Evolutionary conservation across 2,329 filamentous ascomycete species (phyloP).

Genomic region (Pochonia chlamydosporia): DNA sequence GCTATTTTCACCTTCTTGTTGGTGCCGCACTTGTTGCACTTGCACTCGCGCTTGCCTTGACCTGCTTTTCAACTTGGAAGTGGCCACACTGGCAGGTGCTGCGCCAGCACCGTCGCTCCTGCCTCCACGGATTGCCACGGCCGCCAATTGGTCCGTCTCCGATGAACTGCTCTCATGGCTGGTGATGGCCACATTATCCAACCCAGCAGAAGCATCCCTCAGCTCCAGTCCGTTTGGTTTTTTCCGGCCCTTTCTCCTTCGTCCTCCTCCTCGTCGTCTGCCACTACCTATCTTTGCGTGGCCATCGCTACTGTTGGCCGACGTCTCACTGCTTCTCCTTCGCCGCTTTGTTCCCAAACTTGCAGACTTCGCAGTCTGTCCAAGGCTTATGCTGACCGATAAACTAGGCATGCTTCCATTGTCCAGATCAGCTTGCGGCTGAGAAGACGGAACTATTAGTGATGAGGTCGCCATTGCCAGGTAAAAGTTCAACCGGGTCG

Average conservation of each 20-base stretch:
- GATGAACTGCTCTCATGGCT: neutral
- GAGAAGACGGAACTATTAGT: no score
- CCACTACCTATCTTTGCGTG: neutral
- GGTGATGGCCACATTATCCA: neutral
- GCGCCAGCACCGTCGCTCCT: slow-evolving; percentile 1
- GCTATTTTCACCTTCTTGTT: neutral
- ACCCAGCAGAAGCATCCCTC: neutral
- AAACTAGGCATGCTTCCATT: no score
- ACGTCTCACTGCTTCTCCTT: no score
- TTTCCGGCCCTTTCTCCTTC: neutral
- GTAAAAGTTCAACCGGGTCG: no score
- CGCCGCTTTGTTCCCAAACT: no score
- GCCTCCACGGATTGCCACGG: neutral
- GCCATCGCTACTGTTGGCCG: neutral
- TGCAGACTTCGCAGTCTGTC: no score
- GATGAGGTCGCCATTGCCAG: no score
- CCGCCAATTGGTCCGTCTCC: neutral
- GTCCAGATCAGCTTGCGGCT: no score
- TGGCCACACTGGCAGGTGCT: neutral
- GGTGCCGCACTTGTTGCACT: neutral
- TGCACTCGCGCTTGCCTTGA: no score
- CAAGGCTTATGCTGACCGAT: no score
- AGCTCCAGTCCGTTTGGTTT: neutral
- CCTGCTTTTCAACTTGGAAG: neutral
- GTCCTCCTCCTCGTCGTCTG: neutral